Percentiles rank a stretch among this genome's conserved stretches.
Evolutionary conservation across 768 basidiomycete genomes (phyloP).

Genomic region (Asterophora parasitica): DNA sequence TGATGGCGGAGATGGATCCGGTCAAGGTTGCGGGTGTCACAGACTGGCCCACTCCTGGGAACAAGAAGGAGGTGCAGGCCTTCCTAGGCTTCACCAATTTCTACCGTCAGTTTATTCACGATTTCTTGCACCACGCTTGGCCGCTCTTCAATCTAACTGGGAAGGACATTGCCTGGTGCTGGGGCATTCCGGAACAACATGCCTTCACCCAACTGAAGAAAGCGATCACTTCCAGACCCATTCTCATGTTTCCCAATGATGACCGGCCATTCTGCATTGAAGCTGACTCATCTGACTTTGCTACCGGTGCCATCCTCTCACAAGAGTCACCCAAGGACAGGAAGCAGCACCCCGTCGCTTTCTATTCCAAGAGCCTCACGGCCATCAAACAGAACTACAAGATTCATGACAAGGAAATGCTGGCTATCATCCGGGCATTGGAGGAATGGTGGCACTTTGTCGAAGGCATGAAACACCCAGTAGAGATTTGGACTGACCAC

Average conservation of each 20-base stretch:
- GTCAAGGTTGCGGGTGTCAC: no score
- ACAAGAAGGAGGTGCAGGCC: slow-evolving; percentile 27
- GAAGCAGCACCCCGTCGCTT: not conserved
- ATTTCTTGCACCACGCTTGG: slow-evolving; percentile 21
- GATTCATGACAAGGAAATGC: slow-evolving; percentile 38
- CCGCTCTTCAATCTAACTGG: slow-evolving; percentile 16
- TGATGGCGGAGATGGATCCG: no score
- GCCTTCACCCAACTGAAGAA: no score
- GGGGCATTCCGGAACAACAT: no score
- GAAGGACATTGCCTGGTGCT: slow-evolving; percentile 17
- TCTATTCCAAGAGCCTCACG: not conserved
- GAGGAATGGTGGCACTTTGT: slow-evolving; percentile 17
- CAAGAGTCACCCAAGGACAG: not conserved
- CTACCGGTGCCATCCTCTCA: not conserved
- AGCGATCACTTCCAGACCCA: no score
- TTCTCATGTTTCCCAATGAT: no score
- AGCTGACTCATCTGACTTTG: no score
- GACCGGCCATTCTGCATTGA: no score
- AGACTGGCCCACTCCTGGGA: slow-evolving; percentile 13
- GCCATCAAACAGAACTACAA: slow-evolving; percentile 29
- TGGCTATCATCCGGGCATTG: slow-evolving; percentile 34
- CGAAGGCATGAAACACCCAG: no score
- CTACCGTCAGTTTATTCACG: slow-evolving; percentile 27
- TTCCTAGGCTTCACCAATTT: slow-evolving; percentile 41
- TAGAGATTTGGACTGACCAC: no score